Evolutionary conservation across 495 filamentous ascomycete species (phyloP).

Genomic region (Chaetomium tenue): DNA sequence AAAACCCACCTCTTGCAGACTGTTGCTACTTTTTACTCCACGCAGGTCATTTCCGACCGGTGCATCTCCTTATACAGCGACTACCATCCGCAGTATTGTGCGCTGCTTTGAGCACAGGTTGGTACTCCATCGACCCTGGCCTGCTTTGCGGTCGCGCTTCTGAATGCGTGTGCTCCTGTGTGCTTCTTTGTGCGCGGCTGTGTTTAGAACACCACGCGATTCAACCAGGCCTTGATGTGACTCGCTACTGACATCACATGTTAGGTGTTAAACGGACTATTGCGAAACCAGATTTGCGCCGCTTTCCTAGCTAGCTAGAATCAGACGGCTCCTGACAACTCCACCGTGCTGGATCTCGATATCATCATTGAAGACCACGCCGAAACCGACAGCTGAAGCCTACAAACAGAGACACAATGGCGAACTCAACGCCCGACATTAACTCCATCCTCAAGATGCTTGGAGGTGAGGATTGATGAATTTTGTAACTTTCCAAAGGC

Average conservation of each 20-base stretch:
- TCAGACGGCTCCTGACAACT: too few relatives aligned
- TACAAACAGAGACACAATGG: slow-evolving; percentile 26
- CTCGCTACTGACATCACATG: not conserved
- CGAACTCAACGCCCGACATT: slow-evolving; percentile 32
- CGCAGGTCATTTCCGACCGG: not conserved
- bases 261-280: too few relatives aligned
- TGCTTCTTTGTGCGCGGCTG: slow-evolving; percentile 3
- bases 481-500: not conserved
- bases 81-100: too few relatives aligned
- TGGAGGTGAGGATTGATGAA: slow-evolving; percentile 13
- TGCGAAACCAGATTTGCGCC: too few relatives aligned
- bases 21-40: not conserved
- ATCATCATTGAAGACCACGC: not conserved
- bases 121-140: not conserved
- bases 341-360: not conserved
- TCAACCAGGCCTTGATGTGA: not conserved
- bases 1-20: not conserved
- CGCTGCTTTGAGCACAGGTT: not conserved
- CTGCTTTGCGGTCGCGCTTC: not conserved
- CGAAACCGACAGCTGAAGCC: not conserved
- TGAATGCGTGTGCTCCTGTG: not conserved
- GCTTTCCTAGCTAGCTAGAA: too few relatives aligned
- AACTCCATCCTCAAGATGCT: slow-evolving; percentile 35
- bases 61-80: not conserved
- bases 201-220: not conserved